A percentile compares a stretch with the other conserved stretches of the same genome.
Conservation (phyloP, 305 asterid genomes). For the Withania somnifera region DNA sequence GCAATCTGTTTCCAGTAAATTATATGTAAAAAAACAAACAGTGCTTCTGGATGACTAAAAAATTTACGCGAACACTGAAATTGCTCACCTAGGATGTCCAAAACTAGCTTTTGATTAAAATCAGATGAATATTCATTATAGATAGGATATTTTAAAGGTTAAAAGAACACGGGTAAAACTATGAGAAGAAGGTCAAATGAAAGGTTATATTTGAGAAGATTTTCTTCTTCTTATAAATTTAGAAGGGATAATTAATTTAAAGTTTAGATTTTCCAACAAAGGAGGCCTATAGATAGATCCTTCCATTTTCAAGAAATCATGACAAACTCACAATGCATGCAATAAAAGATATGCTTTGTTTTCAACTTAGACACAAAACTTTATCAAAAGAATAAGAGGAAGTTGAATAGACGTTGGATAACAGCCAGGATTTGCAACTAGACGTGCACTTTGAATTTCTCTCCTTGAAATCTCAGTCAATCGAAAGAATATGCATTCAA, state of each 20-base stretch:
- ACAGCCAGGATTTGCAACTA: constrained; percentile 97
- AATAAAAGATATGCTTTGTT: neutral
- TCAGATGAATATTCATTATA: neutral
- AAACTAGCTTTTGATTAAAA: neutral
- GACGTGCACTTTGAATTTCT: constrained; percentile 61
- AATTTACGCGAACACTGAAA: neutral
- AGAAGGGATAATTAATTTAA: neutral
- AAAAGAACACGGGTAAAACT: neutral
- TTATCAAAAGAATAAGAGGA: constrained; percentile 80
- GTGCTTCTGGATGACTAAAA: neutral
- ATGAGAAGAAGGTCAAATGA: neutral
- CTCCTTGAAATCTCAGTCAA: constrained; percentile 65
- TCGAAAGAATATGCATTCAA: neutral
- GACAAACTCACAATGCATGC: neutral
- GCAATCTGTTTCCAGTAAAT: too few relatives aligned
- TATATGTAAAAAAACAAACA: too few relatives aligned
- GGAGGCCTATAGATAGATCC: neutral
- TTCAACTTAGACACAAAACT: constrained; percentile 32
- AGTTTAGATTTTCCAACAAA: neutral
- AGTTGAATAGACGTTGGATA: constrained; percentile 90
- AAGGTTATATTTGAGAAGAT: neutral
- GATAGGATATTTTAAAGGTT: neutral
- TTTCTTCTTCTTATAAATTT: neutral
- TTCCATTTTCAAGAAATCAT: neutral
- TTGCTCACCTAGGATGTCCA: neutral